phyloP scores from a whole-genome alignment of 2,329 filamentous ascomycete species.

The Ceratocystis colombiana region DNA sequence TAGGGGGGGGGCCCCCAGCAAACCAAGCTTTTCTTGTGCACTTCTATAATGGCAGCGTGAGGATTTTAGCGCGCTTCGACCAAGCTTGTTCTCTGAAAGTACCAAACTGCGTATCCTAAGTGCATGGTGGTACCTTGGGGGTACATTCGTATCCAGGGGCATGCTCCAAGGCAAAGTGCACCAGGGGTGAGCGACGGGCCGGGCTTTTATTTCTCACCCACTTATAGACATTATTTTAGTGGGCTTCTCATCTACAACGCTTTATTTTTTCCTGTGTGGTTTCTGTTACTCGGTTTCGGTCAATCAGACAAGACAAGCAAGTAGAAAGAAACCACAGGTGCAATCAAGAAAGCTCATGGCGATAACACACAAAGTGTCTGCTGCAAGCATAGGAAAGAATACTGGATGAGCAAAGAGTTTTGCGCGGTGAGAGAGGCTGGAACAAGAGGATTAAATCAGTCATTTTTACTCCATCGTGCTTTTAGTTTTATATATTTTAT shows the following conservation, averaged over 20 bases:
- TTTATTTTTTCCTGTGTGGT: neutral
- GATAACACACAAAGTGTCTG: too few species aligned
- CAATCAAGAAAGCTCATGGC: too few species aligned
- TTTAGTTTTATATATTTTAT: too few species aligned
- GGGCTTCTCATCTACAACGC: neutral
- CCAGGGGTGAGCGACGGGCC: constrained; percentile 7
- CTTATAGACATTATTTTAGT: constrained; percentile 2
- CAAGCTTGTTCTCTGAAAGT: neutral
- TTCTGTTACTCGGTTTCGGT: neutral
- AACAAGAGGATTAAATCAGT: too few species aligned
- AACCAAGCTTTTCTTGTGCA: constrained; percentile 2
- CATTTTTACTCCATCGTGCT: too few species aligned
- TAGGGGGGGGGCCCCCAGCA: constrained; percentile 1
- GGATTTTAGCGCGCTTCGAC: constrained; percentile 9
- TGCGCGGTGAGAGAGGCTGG: too few species aligned
- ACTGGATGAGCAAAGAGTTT: too few species aligned
- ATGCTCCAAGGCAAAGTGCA: neutral
- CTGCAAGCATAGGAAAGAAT: too few species aligned
- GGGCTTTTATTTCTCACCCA: neutral
- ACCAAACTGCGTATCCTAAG: neutral
- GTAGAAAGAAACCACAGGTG: too few species aligned
- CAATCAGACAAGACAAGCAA: too few species aligned
- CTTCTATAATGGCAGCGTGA: constrained; percentile 2
- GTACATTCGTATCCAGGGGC: constrained; percentile 16
- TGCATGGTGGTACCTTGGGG: neutral